Evolutionary conservation across 176 grass and related monocot species (phyloP), one percentile per base, ranked within the genome.

Genomic region (Melocanna baccifera): DNA sequence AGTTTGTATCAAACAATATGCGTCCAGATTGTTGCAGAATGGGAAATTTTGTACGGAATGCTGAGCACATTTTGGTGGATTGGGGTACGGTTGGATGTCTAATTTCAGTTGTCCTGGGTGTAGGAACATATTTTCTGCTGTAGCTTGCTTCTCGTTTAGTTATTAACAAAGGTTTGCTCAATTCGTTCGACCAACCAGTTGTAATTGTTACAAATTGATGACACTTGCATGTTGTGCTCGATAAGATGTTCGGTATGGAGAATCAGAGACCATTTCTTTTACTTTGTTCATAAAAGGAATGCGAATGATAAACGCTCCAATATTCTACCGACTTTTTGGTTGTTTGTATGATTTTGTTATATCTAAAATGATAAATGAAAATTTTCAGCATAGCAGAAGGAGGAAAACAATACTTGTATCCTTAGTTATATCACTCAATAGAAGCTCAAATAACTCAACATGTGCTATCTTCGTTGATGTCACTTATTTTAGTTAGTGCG

Each of bases 401-500:
- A 58, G 37, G 22, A 82, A 75, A 67, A 34, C 4, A 12, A 67
- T 19, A 48, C 22, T 19, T 20, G 66, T 51, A 40, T 68, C 57
- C 53, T 76, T 20, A 39, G 30, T 45, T 85, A 52, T 57, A 14
- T 18, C 48, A 59, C 57, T 18, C 12, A 40, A 64, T 14, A 79
- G 23, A 75, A 58, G 69, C 3, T 52, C 15, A 62, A 83, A 46
- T 36, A 53, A 72, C 65, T 36, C 34, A 48, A 26, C 73, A 61
- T 87, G 28, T 62, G 16, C 55, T 64, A 83, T 83, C 32, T 45
- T 59, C 67, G 79, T 47, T 25, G 45, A 78, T 83, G 51, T 74
- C 29, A 41, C 84, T 83, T 90, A 30, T 78, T 39, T 77, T 82
- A 59, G 19, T 36, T 14, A 71, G 78, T 51, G 66, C 66, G 6